A percentile compares a stretch with the other conserved stretches of the same genome.
These are phyloP conservation scores for Bassia scoparia DNA, from an alignment of 148 eudicot genomes.

Conservation along the genomic window DNA sequence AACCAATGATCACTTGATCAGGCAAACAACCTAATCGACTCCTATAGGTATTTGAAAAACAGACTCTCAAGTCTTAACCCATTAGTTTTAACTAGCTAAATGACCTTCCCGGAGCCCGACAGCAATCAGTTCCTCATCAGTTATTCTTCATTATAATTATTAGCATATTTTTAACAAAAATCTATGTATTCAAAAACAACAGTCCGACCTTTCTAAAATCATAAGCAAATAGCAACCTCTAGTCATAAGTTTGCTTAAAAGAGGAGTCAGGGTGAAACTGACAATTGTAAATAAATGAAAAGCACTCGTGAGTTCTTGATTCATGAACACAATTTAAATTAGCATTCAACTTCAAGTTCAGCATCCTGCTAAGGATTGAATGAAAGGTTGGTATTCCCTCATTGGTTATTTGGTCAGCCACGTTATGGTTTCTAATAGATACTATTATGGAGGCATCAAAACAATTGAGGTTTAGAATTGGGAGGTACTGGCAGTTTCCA, in stretches of 20 bases:
- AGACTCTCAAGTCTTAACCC: too few relatives aligned
- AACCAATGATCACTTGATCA: neutral
- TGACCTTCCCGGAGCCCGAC: neutral
- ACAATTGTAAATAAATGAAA: neutral
- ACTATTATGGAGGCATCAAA: neutral
- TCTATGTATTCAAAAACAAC: too few relatives aligned
- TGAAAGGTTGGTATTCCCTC: neutral
- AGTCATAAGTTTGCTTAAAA: too few relatives aligned
- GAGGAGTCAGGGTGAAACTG: too few relatives aligned
- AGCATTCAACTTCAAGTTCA: neutral
- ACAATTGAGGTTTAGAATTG: neutral
- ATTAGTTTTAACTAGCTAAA: neutral
- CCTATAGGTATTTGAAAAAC: neutral
- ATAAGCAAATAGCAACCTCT: too few relatives aligned
- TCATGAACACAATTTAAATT: neutral
- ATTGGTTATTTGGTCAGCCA: too few relatives aligned
- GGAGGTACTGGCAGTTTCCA: neutral
- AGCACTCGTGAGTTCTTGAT: neutral
- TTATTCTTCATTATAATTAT: too few relatives aligned
- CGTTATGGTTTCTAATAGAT: too few relatives aligned
- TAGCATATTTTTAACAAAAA: too few relatives aligned
- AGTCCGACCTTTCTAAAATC: too few relatives aligned
- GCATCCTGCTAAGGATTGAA: neutral
- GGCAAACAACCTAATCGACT: neutral
- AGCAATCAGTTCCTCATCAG: neutral